Base-by-base conservation (phyloP, 495 filamentous ascomycete genomes). In the Trichoderma orchidacearum region DNA sequence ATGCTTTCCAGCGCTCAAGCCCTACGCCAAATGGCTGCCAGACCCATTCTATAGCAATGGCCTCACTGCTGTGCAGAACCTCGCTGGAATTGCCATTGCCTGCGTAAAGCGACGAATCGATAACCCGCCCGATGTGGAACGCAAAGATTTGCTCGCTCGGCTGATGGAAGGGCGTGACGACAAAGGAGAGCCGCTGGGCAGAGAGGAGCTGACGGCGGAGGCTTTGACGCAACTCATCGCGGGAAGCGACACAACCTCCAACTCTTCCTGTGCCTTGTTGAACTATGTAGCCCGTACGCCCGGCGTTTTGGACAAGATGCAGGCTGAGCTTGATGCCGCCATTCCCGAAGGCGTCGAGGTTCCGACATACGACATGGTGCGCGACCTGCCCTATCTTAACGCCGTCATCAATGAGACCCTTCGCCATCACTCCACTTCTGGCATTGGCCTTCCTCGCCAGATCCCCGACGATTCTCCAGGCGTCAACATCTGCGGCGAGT, bases 151-250 rank as follows among this genome's bases (percentile, higher is more conserved):
- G 4, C 82, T 96, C 17, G 84, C 86, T 28, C 79, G 87, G 1
- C 72, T 96, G 34, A 91, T 93, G 81, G 87, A 96, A 66, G 90
- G 87, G 53, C 85, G 85, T 56, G 90, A 96, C 64, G 81, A 84
- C 38, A 86, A 80, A 18, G 90, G 90, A 32, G 72, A 85, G 34
- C 80, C 76, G 13, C 77, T 96, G 0, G 82, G 85, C 0, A 79
- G 86, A 18, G 77, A 84, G 60, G 90, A 96, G 66, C 75, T 95
- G 36, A 92, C 89, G 3, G 90, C 88, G 23, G 90, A 96, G 67
- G 90, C 90, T 0, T 71, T 94, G 21, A 95, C 90, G 1, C 90
- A 95, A 68, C 74, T 96, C 35, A 96, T 96, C 62, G 90, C 90
- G 3, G 90, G 90, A 27, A 87, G 83, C 48, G 90, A 95, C 66